Evolutionary conservation across 192 early-diverging fungal genomes (phyloP).

Genomic region (Umbelopsis vinacea): DNA sequence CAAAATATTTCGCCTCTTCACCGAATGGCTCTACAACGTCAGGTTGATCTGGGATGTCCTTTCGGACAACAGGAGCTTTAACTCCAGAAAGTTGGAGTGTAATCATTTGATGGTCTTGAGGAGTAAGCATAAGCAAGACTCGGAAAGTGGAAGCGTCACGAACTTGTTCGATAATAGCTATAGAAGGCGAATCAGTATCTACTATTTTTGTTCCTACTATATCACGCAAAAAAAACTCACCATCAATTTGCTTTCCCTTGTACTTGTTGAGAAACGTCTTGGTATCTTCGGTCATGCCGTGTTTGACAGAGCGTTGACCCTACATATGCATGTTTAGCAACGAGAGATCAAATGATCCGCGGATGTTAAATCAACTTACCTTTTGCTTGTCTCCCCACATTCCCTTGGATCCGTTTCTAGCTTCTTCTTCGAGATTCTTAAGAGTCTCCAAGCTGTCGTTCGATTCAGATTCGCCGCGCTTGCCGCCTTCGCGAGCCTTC

Average conservation of each 20-base stretch:
- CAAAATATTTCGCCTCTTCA: conserved; percentile 93
- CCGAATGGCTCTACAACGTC: conserved; percentile 87
- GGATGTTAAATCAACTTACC: conserved; percentile 25
- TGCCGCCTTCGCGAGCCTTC: conserved; percentile 70
- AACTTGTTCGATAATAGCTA: conserved; percentile 93
- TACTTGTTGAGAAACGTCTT: conserved; percentile 75
- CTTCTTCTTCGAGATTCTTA: conserved; percentile 70
- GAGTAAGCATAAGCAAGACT: conserved; percentile 68
- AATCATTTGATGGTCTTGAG: conserved; percentile 69
- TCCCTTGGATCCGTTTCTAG: conserved; percentile 71
- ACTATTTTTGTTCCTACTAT: too few species aligned
- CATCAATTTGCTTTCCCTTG: conserved; percentile 81
- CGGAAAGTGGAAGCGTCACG: conserved; percentile 88
- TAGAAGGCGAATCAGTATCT: background rate
- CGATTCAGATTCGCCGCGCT: conserved; percentile 41
- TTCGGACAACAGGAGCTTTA: conserved; percentile 79
- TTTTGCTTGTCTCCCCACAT: conserved; percentile 70
- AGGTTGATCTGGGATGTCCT: conserved; percentile 69
- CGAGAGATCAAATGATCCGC: background rate
- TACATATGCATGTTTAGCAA: conserved; percentile 24
- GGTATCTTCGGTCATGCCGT: conserved; percentile 67
- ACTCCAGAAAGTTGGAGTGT: conserved; percentile 84
- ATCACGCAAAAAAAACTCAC: too few species aligned
- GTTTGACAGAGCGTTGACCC: conserved; percentile 54
- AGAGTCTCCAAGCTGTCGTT: conserved; percentile 53